These are phyloP conservation scores for Emergomyces orientalis DNA, from an alignment of 2,329 filamentous ascomycete genomes.

Conservation along the genomic window DNA sequence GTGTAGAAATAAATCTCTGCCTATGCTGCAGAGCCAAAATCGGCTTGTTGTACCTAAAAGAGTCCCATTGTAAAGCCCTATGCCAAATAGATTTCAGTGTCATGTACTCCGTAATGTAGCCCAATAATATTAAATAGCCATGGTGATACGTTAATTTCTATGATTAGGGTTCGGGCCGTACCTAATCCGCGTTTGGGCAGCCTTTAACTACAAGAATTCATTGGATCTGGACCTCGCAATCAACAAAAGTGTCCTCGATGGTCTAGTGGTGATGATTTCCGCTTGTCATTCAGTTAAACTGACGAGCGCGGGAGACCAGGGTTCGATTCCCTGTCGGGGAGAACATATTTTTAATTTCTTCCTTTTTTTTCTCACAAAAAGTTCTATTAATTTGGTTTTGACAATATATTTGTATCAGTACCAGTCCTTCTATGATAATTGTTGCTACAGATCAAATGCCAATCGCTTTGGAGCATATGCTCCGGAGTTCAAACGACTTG, in stretches of 20 bases:
- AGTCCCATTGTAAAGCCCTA: not conserved
- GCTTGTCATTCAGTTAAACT: conserved; percentile 4
- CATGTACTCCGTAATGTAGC: no score
- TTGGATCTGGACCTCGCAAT: no score
- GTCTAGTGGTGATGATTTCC: conserved; percentile 7
- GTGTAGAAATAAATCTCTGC: not conserved
- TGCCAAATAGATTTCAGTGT: not conserved
- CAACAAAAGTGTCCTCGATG: not conserved
- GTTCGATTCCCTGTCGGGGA: no score
- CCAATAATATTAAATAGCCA: no score
- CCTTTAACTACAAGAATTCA: no score
- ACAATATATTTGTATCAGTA: no score
- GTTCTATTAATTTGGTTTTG: no score
- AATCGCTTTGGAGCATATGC: no score
- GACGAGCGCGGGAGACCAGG: conserved; percentile 7
- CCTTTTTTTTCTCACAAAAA: no score
- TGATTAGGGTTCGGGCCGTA: not conserved
- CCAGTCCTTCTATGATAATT: not conserved
- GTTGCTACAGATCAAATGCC: no score
- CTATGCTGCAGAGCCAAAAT: not conserved
- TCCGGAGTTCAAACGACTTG: no score
- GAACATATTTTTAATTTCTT: not conserved
- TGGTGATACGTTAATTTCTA: no score
- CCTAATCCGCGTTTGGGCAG: not conserved
- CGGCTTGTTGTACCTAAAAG: not conserved